Base-by-base conservation (phyloP, 176 grass and related monocot genomes). In the Oryza coarctata region DNA sequence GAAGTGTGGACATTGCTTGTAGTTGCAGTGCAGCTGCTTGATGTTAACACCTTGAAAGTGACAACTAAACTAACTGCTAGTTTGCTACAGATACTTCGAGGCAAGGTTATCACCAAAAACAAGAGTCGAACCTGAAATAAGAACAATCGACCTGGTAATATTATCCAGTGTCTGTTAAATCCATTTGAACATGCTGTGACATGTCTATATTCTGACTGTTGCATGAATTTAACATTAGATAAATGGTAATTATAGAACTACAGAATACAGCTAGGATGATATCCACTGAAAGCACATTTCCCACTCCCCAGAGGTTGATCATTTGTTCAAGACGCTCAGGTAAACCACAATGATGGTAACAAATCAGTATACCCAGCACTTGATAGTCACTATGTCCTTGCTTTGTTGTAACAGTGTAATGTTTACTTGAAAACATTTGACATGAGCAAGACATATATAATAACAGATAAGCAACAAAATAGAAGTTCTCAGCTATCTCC, bases 21-120 rank as follows among this genome's bases (percentile, higher is more conserved):
- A 58, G 52, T 70, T 74, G 20, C 49, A 52, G 39, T 25, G 63
- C 29, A 0, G 72, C 64, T 63, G 23, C 52, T 85, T 32, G 23
- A 69, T 13, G 12, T 80, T 64, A 81, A 64, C 49, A 80, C 23
- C 28, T 9, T 81, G 87, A 85, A 70, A 76, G 31, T 68, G 52
- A 76, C 71, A 76, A 13, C 39, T 63, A 23, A 89, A 33, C 76
- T 57, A 89, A 81, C 65, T 64, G 35, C 22, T 39, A 52, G 34
- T 45, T 68, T 58, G 18, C 52, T 60, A 34, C 29, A 45, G 22
- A 75, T 76, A 62, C 12, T 68, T 28, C 11, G 3, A 68, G 7
- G 2, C n/a, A 60, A n/a, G 7, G n/a, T 25, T 38, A 6, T 71
- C 6, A 79, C 27, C 20, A 47, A 79, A 57, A 61, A 15, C 63